Base-by-base conservation (phyloP, 225 moss, liverwort and hornwort genomes). In the Bryum argenteum region DNA sequence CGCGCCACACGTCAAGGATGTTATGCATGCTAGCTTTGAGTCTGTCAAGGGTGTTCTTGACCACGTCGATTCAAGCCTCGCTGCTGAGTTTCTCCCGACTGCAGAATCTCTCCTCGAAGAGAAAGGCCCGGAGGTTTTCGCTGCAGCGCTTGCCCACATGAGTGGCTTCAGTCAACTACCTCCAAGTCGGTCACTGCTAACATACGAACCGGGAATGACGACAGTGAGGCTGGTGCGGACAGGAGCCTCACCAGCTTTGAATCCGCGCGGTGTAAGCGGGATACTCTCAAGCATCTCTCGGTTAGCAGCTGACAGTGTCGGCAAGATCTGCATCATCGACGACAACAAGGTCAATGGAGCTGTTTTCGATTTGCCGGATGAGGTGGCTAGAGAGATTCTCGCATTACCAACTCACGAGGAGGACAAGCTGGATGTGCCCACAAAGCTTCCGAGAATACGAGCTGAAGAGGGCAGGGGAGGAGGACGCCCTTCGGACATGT, bases 151-250 rank as follows among this genome's bases (percentile, higher is more conserved):
- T 85, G 97, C 97, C 19, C 89, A 97, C 70, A 33, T 97, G 80
- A 97, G 97, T 75, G 97, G 94, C 53, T 97, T 94, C 81, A 94
- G 86, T 69, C 97, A 91, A 69, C 85, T 92, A 58, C 97, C 94
- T 61, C 83, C 94, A 19, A 88, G 80, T 62, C 90, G 97, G 38
- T 97, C 97, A 57, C 77, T 97, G 14, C 76, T 97, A 59, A 89
- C 87, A 11, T 88, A 90, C 54, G 94, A 97, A 77, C 86, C 94
- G 80, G 71, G 76, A 33, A 83, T 87, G 83, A 87, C 83, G 10
- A 87, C 87, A 60, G 54, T 87, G 6, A 76, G 79, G 69, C 59
- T 87, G 66, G 71, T 81, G 59, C 78, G 79, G 43, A 65, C 63
- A 44, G 66, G 71, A 9, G 56, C 55, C 40, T 55, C 62, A 21